These are phyloP conservation scores for Zygosaccharomyces sapae DNA, from an alignment of 1,139 yeast species.

Conservation along the genomic window DNA sequence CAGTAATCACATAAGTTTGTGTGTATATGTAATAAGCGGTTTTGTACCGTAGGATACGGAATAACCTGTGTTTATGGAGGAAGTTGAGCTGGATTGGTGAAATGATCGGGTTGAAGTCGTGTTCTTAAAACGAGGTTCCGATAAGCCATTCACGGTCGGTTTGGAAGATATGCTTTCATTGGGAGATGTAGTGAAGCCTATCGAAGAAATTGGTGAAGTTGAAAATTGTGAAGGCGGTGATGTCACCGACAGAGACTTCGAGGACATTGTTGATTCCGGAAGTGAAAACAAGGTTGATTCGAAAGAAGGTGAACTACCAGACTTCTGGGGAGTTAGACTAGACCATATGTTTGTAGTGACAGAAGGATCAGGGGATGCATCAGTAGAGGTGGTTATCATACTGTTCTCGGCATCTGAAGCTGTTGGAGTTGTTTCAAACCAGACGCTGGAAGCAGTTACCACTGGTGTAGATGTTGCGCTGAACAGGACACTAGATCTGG, in stretches of 20 bases:
- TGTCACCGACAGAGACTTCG: too few relatives aligned
- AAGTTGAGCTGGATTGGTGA: not conserved
- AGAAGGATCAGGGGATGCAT: not conserved
- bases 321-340: not conserved
- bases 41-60: conserved; percentile 14
- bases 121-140: not conserved
- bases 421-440: not conserved
- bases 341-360: not conserved
- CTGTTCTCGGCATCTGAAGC: not conserved
- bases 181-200: too few relatives aligned
- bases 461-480: not conserved
- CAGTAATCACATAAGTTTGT: conserved; percentile 44
- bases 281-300: not conserved
- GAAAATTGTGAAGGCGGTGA: too few relatives aligned
- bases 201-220: too few relatives aligned
- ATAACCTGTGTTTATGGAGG: conserved; percentile 8
- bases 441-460: not conserved
- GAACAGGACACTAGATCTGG: not conserved
- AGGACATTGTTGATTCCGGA: too few relatives aligned
- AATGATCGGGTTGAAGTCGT: not conserved
- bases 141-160: not conserved
- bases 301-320: not conserved
- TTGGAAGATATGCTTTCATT: not conserved
- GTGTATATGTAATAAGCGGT: conserved; percentile 35
- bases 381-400: not conserved